phyloP scores from a whole-genome alignment of 352 stramenopile genomes.

The Blastocystis sp. region DNA sequence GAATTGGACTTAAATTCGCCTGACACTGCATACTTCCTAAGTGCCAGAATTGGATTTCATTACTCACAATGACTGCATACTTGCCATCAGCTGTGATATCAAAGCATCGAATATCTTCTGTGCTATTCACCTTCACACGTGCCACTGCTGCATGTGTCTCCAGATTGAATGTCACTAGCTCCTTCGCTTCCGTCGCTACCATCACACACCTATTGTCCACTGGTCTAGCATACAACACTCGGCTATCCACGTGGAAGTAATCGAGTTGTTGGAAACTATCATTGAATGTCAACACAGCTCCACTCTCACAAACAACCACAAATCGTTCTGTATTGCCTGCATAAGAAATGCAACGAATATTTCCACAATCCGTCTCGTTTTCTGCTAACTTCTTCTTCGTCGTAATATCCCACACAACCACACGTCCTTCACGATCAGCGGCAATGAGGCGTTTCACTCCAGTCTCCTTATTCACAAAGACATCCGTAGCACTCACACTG shows the following conservation, averaged over 20 bases:
- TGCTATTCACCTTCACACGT: background rate
- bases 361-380: conserved; percentile 50
- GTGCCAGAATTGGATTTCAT: conserved; percentile 56
- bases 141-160: background rate
- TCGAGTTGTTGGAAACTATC: conserved; percentile 40
- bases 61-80: conserved; percentile 38
- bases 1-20: conserved; percentile 28
- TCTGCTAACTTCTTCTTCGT: conserved; percentile 15
- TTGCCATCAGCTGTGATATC: conserved; percentile 42
- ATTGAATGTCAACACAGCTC: conserved; percentile 8
- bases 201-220: conserved; percentile 1
- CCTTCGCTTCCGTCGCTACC: conserved; percentile 39
- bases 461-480: background rate
- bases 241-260: conserved; percentile 1
- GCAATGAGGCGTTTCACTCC: background rate
- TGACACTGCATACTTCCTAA: background rate
- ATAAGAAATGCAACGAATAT: conserved; percentile 41
- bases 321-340: background rate
- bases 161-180: conserved; percentile 23
- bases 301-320: conserved; percentile 41
- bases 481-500: background rate
- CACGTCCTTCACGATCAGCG: conserved; percentile 6
- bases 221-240: background rate
- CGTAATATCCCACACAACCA: conserved; percentile 19
- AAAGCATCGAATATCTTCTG: conserved; percentile 39